A percentile compares a stretch with the other conserved stretches of the same genome.
Evolutionary conservation across 495 filamentous ascomycete species (phyloP).

Genomic region (Haplographium delicatum): DNA sequence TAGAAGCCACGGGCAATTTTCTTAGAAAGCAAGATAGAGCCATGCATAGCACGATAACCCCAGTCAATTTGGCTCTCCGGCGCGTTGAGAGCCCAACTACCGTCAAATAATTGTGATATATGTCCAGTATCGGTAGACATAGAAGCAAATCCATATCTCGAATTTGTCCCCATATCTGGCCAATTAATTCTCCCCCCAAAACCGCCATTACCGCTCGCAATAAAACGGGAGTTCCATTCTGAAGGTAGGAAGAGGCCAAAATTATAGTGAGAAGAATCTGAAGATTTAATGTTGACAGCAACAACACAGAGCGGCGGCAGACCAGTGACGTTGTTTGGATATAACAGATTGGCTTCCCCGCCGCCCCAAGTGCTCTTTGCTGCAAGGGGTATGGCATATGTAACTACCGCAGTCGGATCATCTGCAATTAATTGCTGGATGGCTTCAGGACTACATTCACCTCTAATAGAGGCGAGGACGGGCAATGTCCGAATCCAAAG

Average conservation of each 20-base stretch:
- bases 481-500: too few relatives aligned
- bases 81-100: constrained; percentile 42
- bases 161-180: constrained; percentile 43
- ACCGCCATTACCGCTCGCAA: constrained; percentile 45
- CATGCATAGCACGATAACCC: constrained; percentile 47
- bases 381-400: too few relatives aligned
- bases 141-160: constrained; percentile 43
- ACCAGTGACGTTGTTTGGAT: constrained; percentile 36
- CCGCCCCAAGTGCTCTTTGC: not conserved
- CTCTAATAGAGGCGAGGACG: too few relatives aligned
- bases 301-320: constrained; percentile 46
- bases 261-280: constrained; percentile 35
- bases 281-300: constrained; percentile 39
- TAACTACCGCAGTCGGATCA: too few relatives aligned
- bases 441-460: too few relatives aligned
- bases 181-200: constrained; percentile 50
- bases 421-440: too few relatives aligned
- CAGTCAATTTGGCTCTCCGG: constrained; percentile 36
- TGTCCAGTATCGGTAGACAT: constrained; percentile 55
- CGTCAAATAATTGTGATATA: constrained; percentile 29
- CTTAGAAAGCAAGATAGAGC: constrained; percentile 36
- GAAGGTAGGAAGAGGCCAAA: constrained; percentile 48
- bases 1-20: constrained; percentile 39
- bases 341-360: not conserved
- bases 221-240: constrained; percentile 44